Base-by-base conservation (phyloP, 2,329 filamentous ascomycete species). In the Pseudopyrenochaeta lycopersici region DNA sequence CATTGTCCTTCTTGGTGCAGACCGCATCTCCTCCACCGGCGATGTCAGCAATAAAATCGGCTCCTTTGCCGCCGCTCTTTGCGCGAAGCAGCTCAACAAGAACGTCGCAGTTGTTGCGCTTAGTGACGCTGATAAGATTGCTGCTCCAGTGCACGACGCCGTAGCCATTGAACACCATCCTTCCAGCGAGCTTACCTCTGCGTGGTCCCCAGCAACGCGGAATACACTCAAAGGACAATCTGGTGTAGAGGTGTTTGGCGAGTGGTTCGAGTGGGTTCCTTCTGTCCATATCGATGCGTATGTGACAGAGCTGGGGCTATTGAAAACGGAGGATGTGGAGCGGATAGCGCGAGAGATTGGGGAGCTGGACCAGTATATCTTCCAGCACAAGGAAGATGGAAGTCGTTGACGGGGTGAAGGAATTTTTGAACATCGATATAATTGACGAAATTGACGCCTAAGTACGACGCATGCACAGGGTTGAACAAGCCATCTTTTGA, bases 41-140 rank as follows among this genome's bases (percentile, higher is more conserved):
- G 82, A 84, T 27, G 83, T 90, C 15, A 86, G 82, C 69, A 90
- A 90, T 73, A 90, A 90, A 71, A 86, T 81, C 0, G 88, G 88
- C 0, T 88, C 85, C 1, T 71, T 90, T 6, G 81, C 85, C 1
- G 81, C 84, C 1, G 80, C 85, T 0, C 75, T 89, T 1, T 80
- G 82, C 44, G 82, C 84, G 7, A 84, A 79, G 47, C 70, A 82
- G 44, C 70, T 83, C 2, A 78, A 80, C 3, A 78, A 80, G 0
- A 54, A 54, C 0, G 78, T 75, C 10, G 82, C 80, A 52, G 76
- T 88, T 0, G 70, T 88, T 2, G 82, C 86, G 0, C 59, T 90
- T 3, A 82, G 83, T 39, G 85, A 88, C 49, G 76, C 80, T 5
- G 87, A 88, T 43, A 90, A 90, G 71, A 80, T 90, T 21, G 82